Percentiles rank a stretch among this genome's conserved stretches.
These are phyloP conservation scores for Hygrophila difformis DNA, from an alignment of 257 asterid species.

Conservation along the genomic window DNA sequence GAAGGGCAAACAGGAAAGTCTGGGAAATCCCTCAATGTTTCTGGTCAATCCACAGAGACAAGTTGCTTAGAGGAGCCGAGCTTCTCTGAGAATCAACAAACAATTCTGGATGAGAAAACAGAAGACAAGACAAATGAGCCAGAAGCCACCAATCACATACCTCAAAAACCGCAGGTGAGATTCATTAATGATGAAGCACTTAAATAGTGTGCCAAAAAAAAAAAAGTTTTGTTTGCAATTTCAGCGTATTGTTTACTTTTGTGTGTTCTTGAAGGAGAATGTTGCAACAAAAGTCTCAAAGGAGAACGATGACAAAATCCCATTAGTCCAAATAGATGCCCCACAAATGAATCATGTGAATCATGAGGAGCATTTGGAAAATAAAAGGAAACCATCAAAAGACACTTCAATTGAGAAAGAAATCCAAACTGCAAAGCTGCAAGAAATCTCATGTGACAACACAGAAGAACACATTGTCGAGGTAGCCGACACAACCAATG, in stretches of 20 bases:
- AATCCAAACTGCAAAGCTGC: slow-evolving; percentile 8
- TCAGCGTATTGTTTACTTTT: not conserved
- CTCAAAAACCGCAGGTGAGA: slow-evolving; percentile 23
- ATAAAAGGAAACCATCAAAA: slow-evolving; percentile 2
- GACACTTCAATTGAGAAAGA: slow-evolving; percentile 19
- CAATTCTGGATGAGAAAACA: slow-evolving; percentile 11
- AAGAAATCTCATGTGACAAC: too few relatives aligned
- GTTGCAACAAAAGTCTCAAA: not conserved
- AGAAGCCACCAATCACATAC: slow-evolving; percentile 11
- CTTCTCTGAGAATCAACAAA: slow-evolving; percentile 16
- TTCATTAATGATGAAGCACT: not conserved
- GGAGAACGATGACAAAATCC: slow-evolving; percentile 13
- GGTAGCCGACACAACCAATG: too few relatives aligned
- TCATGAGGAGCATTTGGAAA: slow-evolving; percentile 14
- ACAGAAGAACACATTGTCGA: too few relatives aligned
- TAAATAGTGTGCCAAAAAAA: not conserved
- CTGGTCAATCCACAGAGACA: slow-evolving; percentile 19
- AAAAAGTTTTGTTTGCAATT: not conserved
- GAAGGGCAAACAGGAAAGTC: slow-evolving; percentile 12
- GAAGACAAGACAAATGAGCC: slow-evolving; percentile 19
- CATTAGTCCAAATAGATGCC: slow-evolving; percentile 16
- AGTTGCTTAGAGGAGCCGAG: slow-evolving; percentile 15
- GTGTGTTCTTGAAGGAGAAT: slow-evolving; percentile 11
- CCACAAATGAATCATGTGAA: slow-evolving; percentile 12
- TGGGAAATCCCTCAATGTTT: slow-evolving; percentile 9